Conservation (phyloP, 441 rosid species). For the Manihot esculenta region DNA sequence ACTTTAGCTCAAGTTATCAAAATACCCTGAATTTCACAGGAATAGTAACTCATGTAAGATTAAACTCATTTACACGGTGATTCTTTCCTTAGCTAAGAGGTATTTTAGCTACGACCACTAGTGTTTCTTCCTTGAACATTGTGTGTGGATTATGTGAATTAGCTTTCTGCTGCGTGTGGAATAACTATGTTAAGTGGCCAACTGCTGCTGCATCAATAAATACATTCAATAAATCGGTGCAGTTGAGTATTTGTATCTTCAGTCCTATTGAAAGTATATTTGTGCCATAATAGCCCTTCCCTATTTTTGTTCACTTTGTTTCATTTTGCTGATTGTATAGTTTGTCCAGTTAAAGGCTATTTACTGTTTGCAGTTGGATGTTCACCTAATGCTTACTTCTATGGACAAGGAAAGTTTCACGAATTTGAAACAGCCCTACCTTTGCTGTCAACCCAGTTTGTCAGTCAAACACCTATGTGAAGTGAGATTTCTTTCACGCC, state of each 20-base stretch:
- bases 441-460: constrained; percentile 51
- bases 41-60: background rate
- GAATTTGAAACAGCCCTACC: constrained; percentile 56
- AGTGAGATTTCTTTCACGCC: constrained; percentile 41
- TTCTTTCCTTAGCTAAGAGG: background rate
- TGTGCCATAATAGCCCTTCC: too few relatives aligned
- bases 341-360: constrained; percentile 16
- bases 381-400: constrained; percentile 55
- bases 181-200: background rate
- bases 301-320: background rate
- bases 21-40: background rate
- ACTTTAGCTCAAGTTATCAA: background rate
- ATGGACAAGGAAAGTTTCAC: constrained; percentile 47
- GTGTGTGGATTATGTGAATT: background rate
- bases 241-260: background rate
- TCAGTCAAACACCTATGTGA: constrained; percentile 48
- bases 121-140: background rate
- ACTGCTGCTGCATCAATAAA: background rate
- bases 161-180: background rate
- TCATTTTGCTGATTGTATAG: constrained; percentile 4
- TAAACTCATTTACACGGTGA: background rate
- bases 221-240: background rate
- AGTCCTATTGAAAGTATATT: too few relatives aligned
- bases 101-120: background rate
- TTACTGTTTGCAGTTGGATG: constrained; percentile 41